Percentiles rank a stretch among this genome's conserved stretches.
phyloP scores from a whole-genome alignment of 352 stramenopile genomes.

The Phytophthora lateralis region DNA sequence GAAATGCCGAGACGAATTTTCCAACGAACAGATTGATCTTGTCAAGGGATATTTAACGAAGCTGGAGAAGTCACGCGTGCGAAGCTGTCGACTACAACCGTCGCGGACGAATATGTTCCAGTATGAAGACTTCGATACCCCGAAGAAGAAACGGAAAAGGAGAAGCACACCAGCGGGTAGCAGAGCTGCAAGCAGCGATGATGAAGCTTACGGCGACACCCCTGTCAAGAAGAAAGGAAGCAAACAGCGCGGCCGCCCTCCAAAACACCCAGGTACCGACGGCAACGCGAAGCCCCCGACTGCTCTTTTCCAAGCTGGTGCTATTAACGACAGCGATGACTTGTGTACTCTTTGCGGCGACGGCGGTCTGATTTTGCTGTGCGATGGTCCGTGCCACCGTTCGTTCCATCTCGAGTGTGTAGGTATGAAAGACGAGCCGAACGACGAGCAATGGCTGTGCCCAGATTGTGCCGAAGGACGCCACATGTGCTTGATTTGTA shows the following conservation, averaged over 20 bases:
- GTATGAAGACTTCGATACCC: slow-evolving; percentile 41
- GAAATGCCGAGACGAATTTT: slow-evolving; percentile 85
- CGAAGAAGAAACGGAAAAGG: slow-evolving; percentile 50
- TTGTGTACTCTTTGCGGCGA: slow-evolving; percentile 93
- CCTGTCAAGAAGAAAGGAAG: slow-evolving; percentile 32
- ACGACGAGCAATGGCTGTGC: slow-evolving; percentile 91
- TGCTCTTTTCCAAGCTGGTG: slow-evolving; percentile 50
- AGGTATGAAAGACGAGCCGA: slow-evolving; percentile 80
- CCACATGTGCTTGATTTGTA: slow-evolving; percentile 94
- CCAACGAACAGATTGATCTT: slow-evolving; percentile 80
- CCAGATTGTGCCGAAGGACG: slow-evolving; percentile 87
- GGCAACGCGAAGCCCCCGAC: slow-evolving; percentile 11
- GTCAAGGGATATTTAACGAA: slow-evolving; percentile 75
- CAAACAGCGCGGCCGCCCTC: slow-evolving; percentile 36
- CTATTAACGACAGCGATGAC: slow-evolving; percentile 89
- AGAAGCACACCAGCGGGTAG: slow-evolving; percentile 41
- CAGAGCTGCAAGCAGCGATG: slow-evolving; percentile 34
- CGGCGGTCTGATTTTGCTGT: slow-evolving; percentile 91
- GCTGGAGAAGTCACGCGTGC: slow-evolving; percentile 84
- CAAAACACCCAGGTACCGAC: slow-evolving; percentile 40
- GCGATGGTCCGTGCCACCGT: slow-evolving; percentile 91
- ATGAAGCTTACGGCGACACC: slow-evolving; percentile 50
- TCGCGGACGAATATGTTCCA: slow-evolving; percentile 37
- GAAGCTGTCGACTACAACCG: slow-evolving; percentile 66
- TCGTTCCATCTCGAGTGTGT: slow-evolving; percentile 94